These are phyloP conservation scores for Cercospora sp. DNA, from an alignment of 2,329 filamentous ascomycete species.

Conservation along the genomic window DNA sequence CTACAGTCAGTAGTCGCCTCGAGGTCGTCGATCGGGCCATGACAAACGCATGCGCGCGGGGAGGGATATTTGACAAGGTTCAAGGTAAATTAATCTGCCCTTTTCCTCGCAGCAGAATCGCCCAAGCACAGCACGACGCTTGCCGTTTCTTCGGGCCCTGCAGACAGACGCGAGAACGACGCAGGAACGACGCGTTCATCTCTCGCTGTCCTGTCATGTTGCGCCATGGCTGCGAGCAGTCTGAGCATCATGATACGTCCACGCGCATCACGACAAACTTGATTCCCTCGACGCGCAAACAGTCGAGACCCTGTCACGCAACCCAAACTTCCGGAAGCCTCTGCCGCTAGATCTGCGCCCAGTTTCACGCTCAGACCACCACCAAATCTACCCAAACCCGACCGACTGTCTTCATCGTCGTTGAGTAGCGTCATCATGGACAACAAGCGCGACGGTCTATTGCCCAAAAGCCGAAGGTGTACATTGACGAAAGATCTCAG, in stretches of 20 bases:
- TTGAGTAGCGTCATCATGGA: background rate
- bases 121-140: background rate
- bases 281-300: background rate
- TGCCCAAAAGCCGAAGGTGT: background rate
- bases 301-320: background rate
- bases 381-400: background rate
- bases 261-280: background rate
- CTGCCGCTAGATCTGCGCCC: background rate
- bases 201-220: background rate
- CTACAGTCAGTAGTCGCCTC: background rate
- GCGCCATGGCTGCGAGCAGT: background rate
- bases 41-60: conserved; percentile 1
- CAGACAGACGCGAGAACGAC: background rate
- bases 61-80: conserved; percentile 13
- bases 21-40: background rate
- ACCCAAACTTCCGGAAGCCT: background rate
- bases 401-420: background rate
- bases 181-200: background rate
- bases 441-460: background rate
- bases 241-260: background rate
- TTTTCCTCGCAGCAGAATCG: conserved; percentile 7
- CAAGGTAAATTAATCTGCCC: conserved; percentile 11
- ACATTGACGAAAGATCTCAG: background rate
- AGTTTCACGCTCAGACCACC: background rate
- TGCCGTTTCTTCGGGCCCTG: background rate